Base-by-base conservation (phyloP, 2,329 filamentous ascomycete genomes). In the Sclerotinia spermophila region DNA sequence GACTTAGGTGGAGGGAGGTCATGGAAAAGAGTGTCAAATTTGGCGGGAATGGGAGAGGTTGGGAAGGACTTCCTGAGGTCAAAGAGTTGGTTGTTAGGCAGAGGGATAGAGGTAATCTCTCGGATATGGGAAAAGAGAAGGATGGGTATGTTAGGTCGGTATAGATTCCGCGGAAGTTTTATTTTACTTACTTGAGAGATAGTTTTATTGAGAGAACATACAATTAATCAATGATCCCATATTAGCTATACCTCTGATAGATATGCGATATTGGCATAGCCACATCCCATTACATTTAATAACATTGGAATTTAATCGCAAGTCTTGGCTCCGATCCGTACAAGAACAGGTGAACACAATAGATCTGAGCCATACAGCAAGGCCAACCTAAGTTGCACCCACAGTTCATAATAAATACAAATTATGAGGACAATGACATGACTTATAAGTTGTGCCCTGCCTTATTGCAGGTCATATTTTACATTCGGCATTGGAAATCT, bases 31-130 rank as follows among this genome's bases (percentile, higher is more conserved):
- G 76, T 71, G 77, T 78, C 24, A 68, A 71, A 8, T 79, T 79
- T 74, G 76, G 78, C 11, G 78, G 77, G 1, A 73, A 72, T 13
- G 77, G 77, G n/a, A 73, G 76, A 67, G 77, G 78, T 1, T 79
- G 77, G 77, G 78, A 79, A 61, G 77, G 77, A 6, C 72, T 79
- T n/a, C 77, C 77, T 17, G 78, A 79, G 69, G 77, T 79, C 24
- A 75, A 75, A 44, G 77, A 79, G 69, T 72, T 79, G 75, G 72
- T 78, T 71, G 76, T 79, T 51, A 74, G 73, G 68, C 73, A 75
- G 67, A 76, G 74, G 56, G 44, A 45, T 40, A 30, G n/a, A 3
- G 58, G 70, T 30, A 13, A 66, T 24, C 1, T 42, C 19, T 68
- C 61, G 7, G 30, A 48, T 13, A 53, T n/a, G 21, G 33, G 27